These are phyloP conservation scores for Fusarium torulosum DNA, from an alignment of 2,329 filamentous ascomycete genomes.

Conservation along the genomic window DNA sequence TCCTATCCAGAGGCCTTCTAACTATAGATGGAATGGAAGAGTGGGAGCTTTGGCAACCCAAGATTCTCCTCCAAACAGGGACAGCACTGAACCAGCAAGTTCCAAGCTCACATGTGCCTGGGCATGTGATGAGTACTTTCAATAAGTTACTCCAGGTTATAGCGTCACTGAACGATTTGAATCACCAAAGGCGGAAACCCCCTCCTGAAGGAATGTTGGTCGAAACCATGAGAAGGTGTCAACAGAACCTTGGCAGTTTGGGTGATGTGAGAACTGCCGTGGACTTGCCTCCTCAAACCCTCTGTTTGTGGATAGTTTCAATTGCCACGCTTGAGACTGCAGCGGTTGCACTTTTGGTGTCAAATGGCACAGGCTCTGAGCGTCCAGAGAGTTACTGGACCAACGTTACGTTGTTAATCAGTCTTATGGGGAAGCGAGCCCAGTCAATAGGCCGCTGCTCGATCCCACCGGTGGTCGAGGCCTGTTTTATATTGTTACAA, in stretches of 20 bases:
- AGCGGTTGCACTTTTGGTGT: not conserved
- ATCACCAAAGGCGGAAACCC: rapidly evolving
- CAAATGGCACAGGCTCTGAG: not conserved
- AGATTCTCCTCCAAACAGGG: not conserved
- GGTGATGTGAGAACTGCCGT: rapidly evolving
- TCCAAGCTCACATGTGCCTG: not conserved
- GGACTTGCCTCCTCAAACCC: not conserved
- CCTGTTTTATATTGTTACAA: not conserved
- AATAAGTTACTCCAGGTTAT: not conserved
- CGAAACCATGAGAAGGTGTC: not conserved
- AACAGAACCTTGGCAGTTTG: not conserved
- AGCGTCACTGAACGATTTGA: not conserved
- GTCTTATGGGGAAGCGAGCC: not conserved
- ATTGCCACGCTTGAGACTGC: not conserved
- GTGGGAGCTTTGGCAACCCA: slow-evolving; percentile 15
- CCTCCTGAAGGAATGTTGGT: rapidly evolving
- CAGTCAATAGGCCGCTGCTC: not conserved
- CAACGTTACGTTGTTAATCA: not conserved
- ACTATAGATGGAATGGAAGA: slow-evolving; percentile 6
- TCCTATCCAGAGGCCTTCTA: not conserved
- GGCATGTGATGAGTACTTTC: slow-evolving; percentile 13
- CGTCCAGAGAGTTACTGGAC: slow-evolving; percentile 3
- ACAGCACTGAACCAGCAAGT: not conserved
- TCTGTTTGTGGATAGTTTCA: not conserved
- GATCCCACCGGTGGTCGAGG: not conserved